Conservation (phyloP, 208 protist genomes). For the Porcisia deanei region DNA sequence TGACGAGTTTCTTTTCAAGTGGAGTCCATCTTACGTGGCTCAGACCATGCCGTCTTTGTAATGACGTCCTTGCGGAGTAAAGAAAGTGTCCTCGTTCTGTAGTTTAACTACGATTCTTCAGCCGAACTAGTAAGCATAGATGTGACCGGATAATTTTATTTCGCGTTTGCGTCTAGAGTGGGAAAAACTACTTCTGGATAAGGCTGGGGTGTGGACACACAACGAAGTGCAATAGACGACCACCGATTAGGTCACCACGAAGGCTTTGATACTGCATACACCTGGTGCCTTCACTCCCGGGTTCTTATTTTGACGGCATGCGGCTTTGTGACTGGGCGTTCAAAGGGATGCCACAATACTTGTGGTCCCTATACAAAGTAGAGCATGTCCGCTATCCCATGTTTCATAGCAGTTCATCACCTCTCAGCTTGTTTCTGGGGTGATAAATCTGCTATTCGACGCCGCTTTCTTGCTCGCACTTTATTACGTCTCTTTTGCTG, state of each 20-base stretch:
- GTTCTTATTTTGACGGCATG: neutral
- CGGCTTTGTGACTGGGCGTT: neutral
- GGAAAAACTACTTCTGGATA: neutral
- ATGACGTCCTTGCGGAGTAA: neutral
- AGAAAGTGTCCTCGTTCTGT: too few relatives aligned
- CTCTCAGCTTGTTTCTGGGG: neutral
- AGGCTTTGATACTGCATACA: neutral
- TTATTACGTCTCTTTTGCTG: neutral
- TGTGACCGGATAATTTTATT: neutral
- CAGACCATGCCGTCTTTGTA: neutral
- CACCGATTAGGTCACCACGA: neutral
- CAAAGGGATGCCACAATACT: neutral
- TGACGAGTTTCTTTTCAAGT: neutral
- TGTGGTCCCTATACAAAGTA: neutral
- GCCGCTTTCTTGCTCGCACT: neutral
- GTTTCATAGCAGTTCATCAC: neutral
- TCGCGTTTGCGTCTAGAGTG: neutral
- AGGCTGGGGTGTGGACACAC: neutral
- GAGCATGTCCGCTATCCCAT: neutral
- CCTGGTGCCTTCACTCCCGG: too few relatives aligned
- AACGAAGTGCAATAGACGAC: neutral
- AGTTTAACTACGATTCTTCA: neutral
- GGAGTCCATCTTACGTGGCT: neutral
- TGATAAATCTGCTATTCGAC: neutral
- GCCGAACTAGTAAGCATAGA: too few relatives aligned